Conservation (phyloP, 2,329 filamentous ascomycete species). For the Decorospora gaudefroyi region DNA sequence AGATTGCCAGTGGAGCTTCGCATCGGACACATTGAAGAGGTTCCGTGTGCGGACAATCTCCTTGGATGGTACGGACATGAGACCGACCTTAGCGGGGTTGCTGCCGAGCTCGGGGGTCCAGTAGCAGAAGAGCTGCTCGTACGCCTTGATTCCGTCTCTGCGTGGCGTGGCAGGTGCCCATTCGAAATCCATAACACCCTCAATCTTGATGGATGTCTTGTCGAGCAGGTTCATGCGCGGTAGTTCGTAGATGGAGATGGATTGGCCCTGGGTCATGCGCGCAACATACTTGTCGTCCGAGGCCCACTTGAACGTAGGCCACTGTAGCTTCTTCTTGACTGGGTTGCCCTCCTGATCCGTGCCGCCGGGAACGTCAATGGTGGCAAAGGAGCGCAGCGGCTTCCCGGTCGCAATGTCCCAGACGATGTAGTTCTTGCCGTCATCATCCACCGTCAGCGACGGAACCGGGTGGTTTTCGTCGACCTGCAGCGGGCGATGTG, state of each 20-base stretch:
- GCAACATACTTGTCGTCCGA: slow-evolving; percentile 97
- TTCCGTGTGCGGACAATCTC: slow-evolving; percentile 93
- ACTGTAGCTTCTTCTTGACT: slow-evolving; percentile 89
- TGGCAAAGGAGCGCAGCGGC: slow-evolving; percentile 90
- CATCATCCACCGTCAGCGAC: slow-evolving; percentile 75
- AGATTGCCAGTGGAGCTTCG: slow-evolving; percentile 98
- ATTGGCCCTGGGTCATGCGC: slow-evolving; percentile 81
- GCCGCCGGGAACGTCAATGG: slow-evolving; percentile 75
- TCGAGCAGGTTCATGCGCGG: slow-evolving; percentile 88
- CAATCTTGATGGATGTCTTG: slow-evolving; percentile 92
- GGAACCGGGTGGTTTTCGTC: slow-evolving; percentile 87
- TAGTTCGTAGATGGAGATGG: slow-evolving; percentile 88
- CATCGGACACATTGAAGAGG: slow-evolving; percentile 96
- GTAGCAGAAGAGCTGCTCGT: slow-evolving; percentile 97
- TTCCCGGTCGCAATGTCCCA: slow-evolving; percentile 93
- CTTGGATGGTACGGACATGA: slow-evolving; percentile 96
- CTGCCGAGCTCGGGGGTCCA: slow-evolving; percentile 98
- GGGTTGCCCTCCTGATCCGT: slow-evolving; percentile 66
- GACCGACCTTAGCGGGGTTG: slow-evolving; percentile 93
- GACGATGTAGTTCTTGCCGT: slow-evolving; percentile 99
- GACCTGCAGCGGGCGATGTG: slow-evolving; percentile 87
- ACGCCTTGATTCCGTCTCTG: slow-evolving; percentile 83
- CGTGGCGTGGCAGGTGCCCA: slow-evolving; percentile 86
- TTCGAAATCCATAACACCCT: slow-evolving; percentile 96
- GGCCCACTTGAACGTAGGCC: slow-evolving; percentile 99